These are phyloP conservation scores for Cladophialophora bantiana DNA, from an alignment of 2,329 filamentous ascomycete species.

Conservation along the genomic window DNA sequence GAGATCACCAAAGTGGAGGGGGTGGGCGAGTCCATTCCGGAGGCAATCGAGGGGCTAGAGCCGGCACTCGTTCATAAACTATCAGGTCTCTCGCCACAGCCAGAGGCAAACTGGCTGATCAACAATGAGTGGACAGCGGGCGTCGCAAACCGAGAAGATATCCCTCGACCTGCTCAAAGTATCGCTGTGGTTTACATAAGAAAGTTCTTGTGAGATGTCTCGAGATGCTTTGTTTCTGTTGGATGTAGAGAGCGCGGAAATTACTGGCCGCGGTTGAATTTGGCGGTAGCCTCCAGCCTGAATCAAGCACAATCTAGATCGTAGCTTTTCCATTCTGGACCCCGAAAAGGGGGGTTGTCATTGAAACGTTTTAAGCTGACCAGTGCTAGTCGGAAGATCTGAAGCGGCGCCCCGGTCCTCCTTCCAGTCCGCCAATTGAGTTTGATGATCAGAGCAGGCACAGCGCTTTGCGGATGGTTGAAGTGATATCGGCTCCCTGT, in stretches of 20 bases:
- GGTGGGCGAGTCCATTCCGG: background rate
- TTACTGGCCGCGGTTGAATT: background rate
- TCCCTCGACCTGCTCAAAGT: background rate
- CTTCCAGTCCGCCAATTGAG: background rate
- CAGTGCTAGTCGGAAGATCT: constrained; percentile 2
- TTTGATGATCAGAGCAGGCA: constrained; percentile 13
- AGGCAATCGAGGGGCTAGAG: background rate
- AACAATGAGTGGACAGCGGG: background rate
- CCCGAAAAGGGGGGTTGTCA: background rate
- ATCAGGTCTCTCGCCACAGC: background rate
- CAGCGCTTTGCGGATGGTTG: background rate
- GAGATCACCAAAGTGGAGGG: background rate
- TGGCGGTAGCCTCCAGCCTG: background rate
- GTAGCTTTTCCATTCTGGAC: background rate
- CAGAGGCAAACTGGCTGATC: constrained; percentile 1
- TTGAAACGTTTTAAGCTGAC: constrained; percentile 1
- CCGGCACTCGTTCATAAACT: background rate
- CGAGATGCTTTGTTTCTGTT: constrained; percentile 6
- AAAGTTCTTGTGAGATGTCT: constrained; percentile 9
- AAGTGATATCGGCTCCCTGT: constrained; percentile 11
- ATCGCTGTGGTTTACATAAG: constrained; percentile 15
- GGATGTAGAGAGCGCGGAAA: background rate
- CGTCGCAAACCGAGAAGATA: background rate
- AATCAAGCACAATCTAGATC: background rate
- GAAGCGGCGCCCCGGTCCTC: background rate